Evolutionary conservation across 345 rosid species (phyloP), one percentile per base, ranked within the genome.

Genomic region (Corchorus olitorius): DNA sequence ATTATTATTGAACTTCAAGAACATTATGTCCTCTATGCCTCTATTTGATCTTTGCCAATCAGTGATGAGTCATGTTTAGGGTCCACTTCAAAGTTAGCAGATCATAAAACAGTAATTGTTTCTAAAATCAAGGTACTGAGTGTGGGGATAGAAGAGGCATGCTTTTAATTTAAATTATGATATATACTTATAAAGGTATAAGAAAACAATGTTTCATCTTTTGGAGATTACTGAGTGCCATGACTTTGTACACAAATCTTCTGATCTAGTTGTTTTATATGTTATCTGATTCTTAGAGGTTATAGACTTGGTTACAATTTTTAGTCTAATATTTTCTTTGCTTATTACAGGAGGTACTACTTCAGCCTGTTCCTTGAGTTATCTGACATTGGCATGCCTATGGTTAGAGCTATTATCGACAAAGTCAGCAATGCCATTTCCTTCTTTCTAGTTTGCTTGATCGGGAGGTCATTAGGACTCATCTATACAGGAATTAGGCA

Each of bases 401-500:
- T 95, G 75, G 79, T 93, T 71, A 89, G 87, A 85, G 87, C 85
- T 76, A 71, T 92, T 49, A 65, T 95, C 56, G 81, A 88, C 65
- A 88, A 90, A 89, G 81, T 92, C 85, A 89, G 96, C 79, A 84
- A 85, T 79, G 87, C 90, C 69, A 87, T 95, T 80, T 93, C 97
- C 14, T 95, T 93, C 87, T 90, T 92, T 84, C 93, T 93, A 2
- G 92, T 92, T 75, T 78, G 92, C 79, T 85, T 95, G 89, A 92
- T 92, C 64, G 97, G 97, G 84, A 89, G 97, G 83, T 92, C 98
- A 35, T 77, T 89, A 75, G 97, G 97, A 72, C 94, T 92, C 77
- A 89, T 93, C 84, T 93, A 90, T 80, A 90, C 97, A 5, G 98
- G 98, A 76, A 90, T 95, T 75, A 87, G 99, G 84, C 98, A 93